Conservation (phyloP, 495 filamentous ascomycete genomes). For the Penicillium paradoxum region DNA sequence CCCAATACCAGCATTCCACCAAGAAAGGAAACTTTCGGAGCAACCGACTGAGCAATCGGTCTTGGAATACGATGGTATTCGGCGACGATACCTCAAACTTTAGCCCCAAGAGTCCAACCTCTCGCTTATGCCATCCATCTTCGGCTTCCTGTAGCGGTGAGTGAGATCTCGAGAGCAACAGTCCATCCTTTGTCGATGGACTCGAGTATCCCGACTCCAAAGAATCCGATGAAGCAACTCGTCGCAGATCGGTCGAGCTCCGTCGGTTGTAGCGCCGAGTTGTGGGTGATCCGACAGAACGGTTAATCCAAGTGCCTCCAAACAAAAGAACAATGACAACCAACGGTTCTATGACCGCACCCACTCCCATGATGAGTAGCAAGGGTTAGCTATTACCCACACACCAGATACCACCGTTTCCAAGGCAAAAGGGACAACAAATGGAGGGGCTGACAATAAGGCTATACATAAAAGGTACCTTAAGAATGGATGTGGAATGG, state of each 20-base stretch:
- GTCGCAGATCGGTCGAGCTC: constrained; percentile 13
- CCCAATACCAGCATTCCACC: constrained; percentile 80
- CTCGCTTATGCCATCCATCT: constrained; percentile 38
- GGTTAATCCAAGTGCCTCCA: constrained; percentile 56
- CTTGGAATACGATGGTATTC: constrained; percentile 50
- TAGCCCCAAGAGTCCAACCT: constrained; percentile 32
- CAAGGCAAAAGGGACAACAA: neutral
- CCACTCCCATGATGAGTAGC: constrained; percentile 43
- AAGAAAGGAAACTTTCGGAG: constrained; percentile 69
- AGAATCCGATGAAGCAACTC: constrained; percentile 24
- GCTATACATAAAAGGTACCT: neutral
- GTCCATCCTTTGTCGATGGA: constrained; percentile 30
- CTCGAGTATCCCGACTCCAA: constrained; percentile 28
- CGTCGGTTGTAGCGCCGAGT: constrained; percentile 12
- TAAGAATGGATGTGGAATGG: constrained; percentile 4
- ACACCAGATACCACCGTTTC: neutral
- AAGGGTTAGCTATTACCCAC: neutral
- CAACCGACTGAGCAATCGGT: constrained; percentile 51
- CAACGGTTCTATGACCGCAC: constrained; percentile 49
- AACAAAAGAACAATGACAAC: constrained; percentile 53
- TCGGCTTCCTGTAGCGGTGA: constrained; percentile 30
- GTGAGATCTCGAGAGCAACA: constrained; percentile 19
- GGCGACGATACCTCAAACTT: constrained; percentile 45
- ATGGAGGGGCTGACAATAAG: neutral
- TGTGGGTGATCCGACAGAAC: constrained; percentile 23